A percentile compares a stretch with the other conserved stretches of the same genome.
These are phyloP conservation scores for Pseudozyma thailandica DNA, from an alignment of 1,284 basidiomycete genomes.

Conservation along the genomic window DNA sequence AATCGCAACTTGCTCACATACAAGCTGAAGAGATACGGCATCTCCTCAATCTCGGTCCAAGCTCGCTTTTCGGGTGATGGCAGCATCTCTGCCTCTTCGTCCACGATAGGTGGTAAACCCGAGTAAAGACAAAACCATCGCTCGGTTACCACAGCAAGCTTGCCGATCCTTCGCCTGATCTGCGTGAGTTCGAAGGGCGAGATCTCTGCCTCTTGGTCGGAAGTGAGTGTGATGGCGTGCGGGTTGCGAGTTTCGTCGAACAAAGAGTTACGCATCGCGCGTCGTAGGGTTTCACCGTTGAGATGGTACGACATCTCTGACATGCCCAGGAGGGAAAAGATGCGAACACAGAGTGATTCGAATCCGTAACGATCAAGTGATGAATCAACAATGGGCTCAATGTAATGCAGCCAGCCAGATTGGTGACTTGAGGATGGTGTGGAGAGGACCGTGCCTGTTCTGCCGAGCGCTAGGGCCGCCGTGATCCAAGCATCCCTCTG, in stretches of 20 bases:
- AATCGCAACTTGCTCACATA: conserved; percentile 14
- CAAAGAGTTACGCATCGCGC: conserved; percentile 24
- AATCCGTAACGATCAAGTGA: conserved; percentile 39
- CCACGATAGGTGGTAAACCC: conserved; percentile 31
- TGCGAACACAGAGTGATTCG: conserved; percentile 18
- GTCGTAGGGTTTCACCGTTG: conserved; percentile 29
- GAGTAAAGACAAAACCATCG: conserved; percentile 31
- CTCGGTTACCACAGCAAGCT: conserved; percentile 16
- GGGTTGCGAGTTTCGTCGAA: conserved; percentile 25
- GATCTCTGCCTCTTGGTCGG: conserved; percentile 6
- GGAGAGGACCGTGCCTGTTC: conserved; percentile 6
- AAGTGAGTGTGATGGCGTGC: not conserved
- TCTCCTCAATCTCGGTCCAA: conserved; percentile 11
- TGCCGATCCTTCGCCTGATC: conserved; percentile 24
- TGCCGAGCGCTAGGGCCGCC: conserved; percentile 24
- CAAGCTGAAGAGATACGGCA: conserved; percentile 2
- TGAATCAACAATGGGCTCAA: conserved; percentile 10
- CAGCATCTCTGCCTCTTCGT: conserved; percentile 26
- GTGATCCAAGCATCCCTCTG: conserved; percentile 36
- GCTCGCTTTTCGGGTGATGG: not conserved
- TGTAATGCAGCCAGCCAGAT: conserved; percentile 21
- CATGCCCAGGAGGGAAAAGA: conserved; percentile 27
- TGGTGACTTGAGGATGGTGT: not conserved
- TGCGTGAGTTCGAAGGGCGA: conserved; percentile 19
- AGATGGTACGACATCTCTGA: conserved; percentile 24